Evolutionary conservation across 495 filamentous ascomycete genomes (phyloP).

Genomic region (Cudoniella acicularis): DNA sequence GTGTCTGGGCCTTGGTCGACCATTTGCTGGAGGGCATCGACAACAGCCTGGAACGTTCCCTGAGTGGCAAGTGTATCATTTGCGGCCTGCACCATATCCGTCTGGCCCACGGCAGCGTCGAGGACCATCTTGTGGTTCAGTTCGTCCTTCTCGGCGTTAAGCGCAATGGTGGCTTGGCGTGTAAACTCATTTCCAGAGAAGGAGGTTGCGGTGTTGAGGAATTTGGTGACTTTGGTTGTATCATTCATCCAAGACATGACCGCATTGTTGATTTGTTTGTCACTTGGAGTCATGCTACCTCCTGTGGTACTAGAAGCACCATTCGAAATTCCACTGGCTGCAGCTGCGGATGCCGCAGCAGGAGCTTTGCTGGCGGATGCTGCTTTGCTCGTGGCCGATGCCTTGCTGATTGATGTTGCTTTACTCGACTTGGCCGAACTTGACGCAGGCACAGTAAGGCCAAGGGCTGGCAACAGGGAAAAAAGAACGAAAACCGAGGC

Average conservation of each 20-base stretch:
- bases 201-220: constrained; percentile 16
- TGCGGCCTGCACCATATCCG: constrained; percentile 5
- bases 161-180: constrained; percentile 9
- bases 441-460: background rate
- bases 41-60: constrained; percentile 23
- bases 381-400: background rate
- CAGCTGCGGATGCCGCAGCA: constrained; percentile 1
- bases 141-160: constrained; percentile 20
- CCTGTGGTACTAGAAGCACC: background rate
- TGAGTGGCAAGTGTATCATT: constrained; percentile 19
- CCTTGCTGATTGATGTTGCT: background rate
- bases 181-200: constrained; percentile 13
- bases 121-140: constrained; percentile 22
- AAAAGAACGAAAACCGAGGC: constrained; percentile 23
- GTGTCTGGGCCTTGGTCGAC: constrained; percentile 14
- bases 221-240: constrained; percentile 21
- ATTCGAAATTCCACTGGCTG: background rate
- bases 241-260: constrained; percentile 14
- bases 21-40: constrained; percentile 17
- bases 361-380: background rate
- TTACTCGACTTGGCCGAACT: background rate
- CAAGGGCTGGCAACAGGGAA: constrained; percentile 3
- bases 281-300: constrained; percentile 1
- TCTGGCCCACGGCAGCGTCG: constrained; percentile 3
- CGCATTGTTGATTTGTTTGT: constrained; percentile 10